phyloP scores from a whole-genome alignment of 1,284 basidiomycete genomes.

The Thelephora terrestris region DNA sequence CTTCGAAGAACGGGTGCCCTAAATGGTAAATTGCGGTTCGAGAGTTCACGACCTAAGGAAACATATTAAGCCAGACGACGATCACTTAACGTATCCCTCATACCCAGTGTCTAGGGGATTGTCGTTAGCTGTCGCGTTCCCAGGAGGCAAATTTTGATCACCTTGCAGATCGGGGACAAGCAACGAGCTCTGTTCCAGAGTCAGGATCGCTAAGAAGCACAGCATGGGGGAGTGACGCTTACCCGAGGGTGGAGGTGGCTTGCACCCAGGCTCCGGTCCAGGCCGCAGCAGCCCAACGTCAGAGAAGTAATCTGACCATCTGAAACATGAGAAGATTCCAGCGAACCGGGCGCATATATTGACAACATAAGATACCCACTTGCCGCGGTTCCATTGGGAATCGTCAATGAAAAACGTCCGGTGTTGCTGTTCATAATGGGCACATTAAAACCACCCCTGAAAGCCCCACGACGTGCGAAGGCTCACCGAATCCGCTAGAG shows the following conservation, averaged over 20 bases:
- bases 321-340: slow-evolving; percentile 14
- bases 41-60: slow-evolving; percentile 45
- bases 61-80: not conserved
- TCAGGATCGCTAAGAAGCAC: slow-evolving; percentile 1
- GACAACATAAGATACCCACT: slow-evolving; percentile 26
- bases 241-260: slow-evolving; percentile 53
- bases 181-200: slow-evolving; percentile 46
- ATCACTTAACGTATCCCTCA: slow-evolving; percentile 6
- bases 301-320: slow-evolving; percentile 59
- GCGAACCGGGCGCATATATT: not conserved
- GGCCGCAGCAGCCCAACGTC: slow-evolving; percentile 45
- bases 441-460: slow-evolving; percentile 2
- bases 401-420: slow-evolving; percentile 28
- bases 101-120: slow-evolving; percentile 49
- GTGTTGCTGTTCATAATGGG: slow-evolving; percentile 15
- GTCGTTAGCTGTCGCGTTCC: not conserved
- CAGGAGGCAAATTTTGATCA: slow-evolving; percentile 19
- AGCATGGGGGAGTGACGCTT: slow-evolving; percentile 6
- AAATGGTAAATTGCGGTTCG: slow-evolving; percentile 57
- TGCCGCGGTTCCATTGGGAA: slow-evolving; percentile 59
- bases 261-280: slow-evolving; percentile 55
- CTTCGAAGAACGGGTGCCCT: slow-evolving; percentile 40
- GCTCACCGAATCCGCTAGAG: slow-evolving; percentile 50
- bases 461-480: slow-evolving; percentile 4
- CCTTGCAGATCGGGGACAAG: slow-evolving; percentile 57